Evolutionary conservation across 164 flowering plant genomes (phyloP).

Genomic region (Taxillus chinensis): DNA sequence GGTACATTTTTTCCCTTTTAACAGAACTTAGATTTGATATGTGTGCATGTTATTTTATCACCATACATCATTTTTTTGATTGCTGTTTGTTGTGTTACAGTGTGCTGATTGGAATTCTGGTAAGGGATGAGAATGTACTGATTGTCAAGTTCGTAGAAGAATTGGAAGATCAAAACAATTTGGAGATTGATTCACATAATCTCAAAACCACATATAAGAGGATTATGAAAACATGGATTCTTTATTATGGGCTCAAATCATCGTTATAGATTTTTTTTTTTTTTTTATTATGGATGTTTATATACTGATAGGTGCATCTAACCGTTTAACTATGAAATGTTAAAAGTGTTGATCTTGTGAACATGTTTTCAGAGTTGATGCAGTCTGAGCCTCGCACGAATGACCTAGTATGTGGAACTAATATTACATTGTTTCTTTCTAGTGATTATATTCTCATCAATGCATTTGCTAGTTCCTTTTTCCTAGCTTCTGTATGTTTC

Average conservation of each 20-base stretch:
- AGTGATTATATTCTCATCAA: background rate
- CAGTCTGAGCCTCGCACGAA: conserved; percentile 3
- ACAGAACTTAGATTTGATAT: no score
- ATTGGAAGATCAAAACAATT: background rate
- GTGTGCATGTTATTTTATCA: no score
- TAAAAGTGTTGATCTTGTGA: conserved; percentile 11
- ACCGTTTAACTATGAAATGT: background rate
- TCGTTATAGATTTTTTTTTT: no score
- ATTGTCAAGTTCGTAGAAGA: conserved; percentile 50
- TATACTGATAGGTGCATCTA: no score
- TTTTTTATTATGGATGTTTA: no score
- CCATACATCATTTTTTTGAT: no score
- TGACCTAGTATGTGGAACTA: conserved; percentile 26
- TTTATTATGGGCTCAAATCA: no score
- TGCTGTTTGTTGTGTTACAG: conserved; percentile 19
- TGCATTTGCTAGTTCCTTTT: background rate
- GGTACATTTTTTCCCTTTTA: no score
- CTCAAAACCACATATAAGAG: conserved; percentile 12
- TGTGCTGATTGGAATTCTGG: conserved; percentile 37
- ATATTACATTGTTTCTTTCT: background rate
- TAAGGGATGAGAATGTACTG: conserved; percentile 74
- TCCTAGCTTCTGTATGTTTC: conserved; percentile 50
- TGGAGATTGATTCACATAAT: background rate
- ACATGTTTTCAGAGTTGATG: conserved; percentile 10
- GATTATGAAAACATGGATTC: conserved; percentile 48